Evolutionary conservation across 164 flowering plant species (phyloP), one percentile per base, ranked within the genome.

Genomic region (Magnolia sinica): DNA sequence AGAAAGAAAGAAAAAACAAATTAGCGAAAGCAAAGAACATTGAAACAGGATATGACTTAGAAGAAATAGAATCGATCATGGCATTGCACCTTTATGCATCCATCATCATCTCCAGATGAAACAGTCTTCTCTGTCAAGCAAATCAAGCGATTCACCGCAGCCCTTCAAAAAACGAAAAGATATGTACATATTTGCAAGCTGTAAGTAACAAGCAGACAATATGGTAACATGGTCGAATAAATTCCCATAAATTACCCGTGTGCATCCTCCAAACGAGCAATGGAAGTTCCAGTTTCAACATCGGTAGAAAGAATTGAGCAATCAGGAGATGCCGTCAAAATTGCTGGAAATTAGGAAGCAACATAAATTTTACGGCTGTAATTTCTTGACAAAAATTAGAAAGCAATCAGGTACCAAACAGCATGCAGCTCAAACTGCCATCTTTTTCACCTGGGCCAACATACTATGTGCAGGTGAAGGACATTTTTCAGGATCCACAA

Each of bases 101-200:
- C 99, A 29, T 83, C 87, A 64, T 96, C 99, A 84, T 92, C 99
- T 72, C 98, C 99, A 1, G 99, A 89, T 9, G 98, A 96, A 84
- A 96, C 82, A 7, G 94, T 91, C 19, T 95, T 83, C 67, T 91
- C 96, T 0, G 92, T 91, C 78, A 96, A 77, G 81, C 87, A 92
- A 61, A 90, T 80, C 76, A 96, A 76, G 13, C 91, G 87, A 78
- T 88, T 87, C 16, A 96, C 84, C 73, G 99, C 89, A 80, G 89
- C 90, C 79, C 99, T 95, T 86, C 50, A 77, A 7, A 37, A 10
- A 58, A 29, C 9, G 20, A 23, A 72, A 59, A 50, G 9, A 70
- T 70, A 1, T 20, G 29, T 51, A 45, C 18, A 50, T 10, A 66
- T 64, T 19, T 20, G 20, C 1, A 66, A 18, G 72, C 1, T 11